These are phyloP conservation scores for Lentinula detonsa DNA, from an alignment of 768 basidiomycete genomes.

Conservation along the genomic window DNA sequence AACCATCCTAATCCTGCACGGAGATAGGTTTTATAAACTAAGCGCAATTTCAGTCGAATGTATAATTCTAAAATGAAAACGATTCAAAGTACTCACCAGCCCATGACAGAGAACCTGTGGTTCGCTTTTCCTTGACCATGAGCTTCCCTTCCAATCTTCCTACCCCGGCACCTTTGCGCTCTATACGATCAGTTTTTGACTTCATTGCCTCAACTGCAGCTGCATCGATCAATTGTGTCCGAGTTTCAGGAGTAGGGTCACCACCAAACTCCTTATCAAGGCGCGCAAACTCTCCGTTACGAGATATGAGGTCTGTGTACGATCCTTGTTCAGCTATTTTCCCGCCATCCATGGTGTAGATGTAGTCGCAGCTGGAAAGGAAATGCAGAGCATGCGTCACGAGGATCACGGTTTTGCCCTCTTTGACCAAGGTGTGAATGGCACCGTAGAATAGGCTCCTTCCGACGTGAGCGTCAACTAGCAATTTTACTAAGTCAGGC, in stretches of 20 bases:
- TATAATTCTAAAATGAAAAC: not conserved
- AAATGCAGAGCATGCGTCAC: constrained; percentile 56
- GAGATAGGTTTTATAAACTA: constrained; percentile 59
- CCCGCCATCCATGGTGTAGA: constrained; percentile 41
- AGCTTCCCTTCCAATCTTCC: constrained; percentile 63
- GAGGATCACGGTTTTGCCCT: constrained; percentile 46
- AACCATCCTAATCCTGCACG: constrained; percentile 45
- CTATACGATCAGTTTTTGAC: constrained; percentile 27
- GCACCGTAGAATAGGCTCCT: constrained; percentile 62
- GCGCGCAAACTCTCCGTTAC: constrained; percentile 48
- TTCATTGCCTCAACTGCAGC: constrained; percentile 25
- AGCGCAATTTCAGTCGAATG: not conserved
- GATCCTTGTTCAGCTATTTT: constrained; percentile 43
- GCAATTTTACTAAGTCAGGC: not conserved
- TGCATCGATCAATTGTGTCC: constrained; percentile 11
- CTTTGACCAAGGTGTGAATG: constrained; percentile 40
- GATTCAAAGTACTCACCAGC: constrained; percentile 26
- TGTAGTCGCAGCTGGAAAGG: constrained; percentile 43
- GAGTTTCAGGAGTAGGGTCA: constrained; percentile 25
- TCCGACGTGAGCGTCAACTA: constrained; percentile 74
- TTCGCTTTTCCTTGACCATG: constrained; percentile 58
- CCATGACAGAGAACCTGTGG: constrained; percentile 56
- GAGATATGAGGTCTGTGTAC: constrained; percentile 42
- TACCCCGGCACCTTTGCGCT: constrained; percentile 36
- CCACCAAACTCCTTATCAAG: constrained; percentile 62